Evolutionary conservation across 2,329 filamentous ascomycete species (phyloP).

Genomic region (Arthrocladium fulminans): DNA sequence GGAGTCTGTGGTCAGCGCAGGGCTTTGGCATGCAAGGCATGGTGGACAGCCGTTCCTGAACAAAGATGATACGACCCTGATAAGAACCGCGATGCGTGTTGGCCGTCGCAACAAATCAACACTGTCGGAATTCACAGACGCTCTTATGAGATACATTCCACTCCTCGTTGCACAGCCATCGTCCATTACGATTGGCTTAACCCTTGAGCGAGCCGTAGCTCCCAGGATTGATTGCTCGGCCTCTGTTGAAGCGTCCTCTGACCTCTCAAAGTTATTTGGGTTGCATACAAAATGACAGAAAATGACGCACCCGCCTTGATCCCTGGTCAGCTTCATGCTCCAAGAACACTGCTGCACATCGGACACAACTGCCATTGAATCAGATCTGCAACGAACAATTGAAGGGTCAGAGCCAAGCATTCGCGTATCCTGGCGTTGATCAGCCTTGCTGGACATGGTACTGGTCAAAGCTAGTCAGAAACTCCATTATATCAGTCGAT

Average conservation of each 20-base stretch:
- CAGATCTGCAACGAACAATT: slow-evolving; percentile 44
- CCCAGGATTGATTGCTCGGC: slow-evolving; percentile 45
- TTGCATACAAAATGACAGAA: slow-evolving; percentile 42
- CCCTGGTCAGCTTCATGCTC: slow-evolving; percentile 43
- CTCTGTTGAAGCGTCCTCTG: slow-evolving; percentile 23
- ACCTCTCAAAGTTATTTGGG: slow-evolving; percentile 41
- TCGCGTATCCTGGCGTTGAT: background rate
- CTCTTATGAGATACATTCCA: slow-evolving; percentile 30
- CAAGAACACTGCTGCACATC: slow-evolving; percentile 38
- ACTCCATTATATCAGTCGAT: too few relatives aligned
- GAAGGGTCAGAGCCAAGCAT: slow-evolving; percentile 2
- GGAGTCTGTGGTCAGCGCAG: slow-evolving; percentile 44
- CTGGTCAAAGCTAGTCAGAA: too few relatives aligned
- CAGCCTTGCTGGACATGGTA: background rate
- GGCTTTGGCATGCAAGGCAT: slow-evolving; percentile 48
- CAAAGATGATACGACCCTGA: background rate
- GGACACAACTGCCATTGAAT: slow-evolving; percentile 48
- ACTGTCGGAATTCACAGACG: too few relatives aligned
- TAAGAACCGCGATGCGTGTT: slow-evolving; percentile 3
- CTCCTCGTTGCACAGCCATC: slow-evolving; percentile 39
- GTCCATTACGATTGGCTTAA: slow-evolving; percentile 37
- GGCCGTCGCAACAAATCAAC: too few relatives aligned
- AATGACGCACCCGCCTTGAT: slow-evolving; percentile 33
- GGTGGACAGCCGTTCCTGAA: slow-evolving; percentile 35
- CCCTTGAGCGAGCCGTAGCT: too few relatives aligned